Percentiles rank a stretch among this genome's conserved stretches.
Conservation (phyloP, 1,284 basidiomycete species). For the Pseudozyma tsukubaensis region DNA sequence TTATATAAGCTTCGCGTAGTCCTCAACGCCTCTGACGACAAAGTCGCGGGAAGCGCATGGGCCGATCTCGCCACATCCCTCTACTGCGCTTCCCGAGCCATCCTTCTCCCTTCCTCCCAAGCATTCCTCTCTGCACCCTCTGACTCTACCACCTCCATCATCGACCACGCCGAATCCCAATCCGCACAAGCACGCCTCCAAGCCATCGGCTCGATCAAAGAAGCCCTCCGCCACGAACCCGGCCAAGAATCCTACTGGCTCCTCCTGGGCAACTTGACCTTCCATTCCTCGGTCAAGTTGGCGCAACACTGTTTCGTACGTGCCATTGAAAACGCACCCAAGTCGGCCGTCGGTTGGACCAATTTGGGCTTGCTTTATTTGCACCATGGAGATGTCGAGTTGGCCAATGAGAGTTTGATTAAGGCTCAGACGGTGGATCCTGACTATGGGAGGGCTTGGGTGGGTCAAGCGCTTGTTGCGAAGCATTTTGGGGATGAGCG, state of each 20-base stretch:
- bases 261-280: constrained; percentile 80
- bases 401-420: constrained; percentile 87
- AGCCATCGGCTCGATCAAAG: constrained; percentile 77
- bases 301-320: constrained; percentile 94
- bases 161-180: constrained; percentile 68
- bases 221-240: constrained; percentile 81
- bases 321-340: constrained; percentile 84
- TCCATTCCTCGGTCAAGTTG: constrained; percentile 76
- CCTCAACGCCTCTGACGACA: constrained; percentile 53
- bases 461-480: constrained; percentile 89
- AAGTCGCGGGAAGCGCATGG: constrained; percentile 61
- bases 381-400: constrained; percentile 80
- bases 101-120: constrained; percentile 30
- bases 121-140: constrained; percentile 70
- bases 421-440: constrained; percentile 92
- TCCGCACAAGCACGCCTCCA: constrained; percentile 72
- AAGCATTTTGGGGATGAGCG: constrained; percentile 75
- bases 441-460: constrained; percentile 89
- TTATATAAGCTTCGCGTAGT: constrained; percentile 63
- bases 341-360: constrained; percentile 78
- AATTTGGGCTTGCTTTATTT: constrained; percentile 91
- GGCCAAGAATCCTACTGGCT: constrained; percentile 84
- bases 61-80: constrained; percentile 61
- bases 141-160: constrained; percentile 67
- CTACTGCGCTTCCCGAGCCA: constrained; percentile 34